Percentiles rank a stretch among this genome's conserved stretches.
These are phyloP conservation scores for Crucihimalaya himalaica DNA, from an alignment of 345 rosid species.

Conservation along the genomic window DNA sequence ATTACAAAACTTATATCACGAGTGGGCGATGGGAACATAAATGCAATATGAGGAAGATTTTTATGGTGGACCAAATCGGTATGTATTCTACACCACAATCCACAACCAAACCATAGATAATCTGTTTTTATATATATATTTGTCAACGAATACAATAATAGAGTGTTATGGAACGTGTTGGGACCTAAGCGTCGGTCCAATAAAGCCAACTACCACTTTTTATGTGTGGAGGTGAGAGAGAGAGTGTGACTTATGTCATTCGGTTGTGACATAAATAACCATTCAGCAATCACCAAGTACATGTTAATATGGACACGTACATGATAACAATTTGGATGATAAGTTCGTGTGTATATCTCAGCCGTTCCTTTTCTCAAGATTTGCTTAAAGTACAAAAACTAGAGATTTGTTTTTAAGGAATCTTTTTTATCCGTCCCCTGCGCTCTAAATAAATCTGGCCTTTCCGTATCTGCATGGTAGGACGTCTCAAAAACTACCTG, in stretches of 20 bases:
- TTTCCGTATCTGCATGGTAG: not conserved
- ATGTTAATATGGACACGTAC: not conserved
- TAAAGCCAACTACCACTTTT: constrained; percentile 23
- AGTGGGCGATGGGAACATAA: not conserved
- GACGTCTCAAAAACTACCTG: too few relatives aligned
- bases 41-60: constrained; percentile 8
- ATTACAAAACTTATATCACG: not conserved
- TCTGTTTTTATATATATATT: not conserved
- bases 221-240: not conserved
- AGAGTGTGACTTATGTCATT: not conserved
- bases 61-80: not conserved
- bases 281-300: constrained; percentile 20
- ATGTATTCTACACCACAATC: constrained; percentile 2
- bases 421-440: not conserved
- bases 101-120: not conserved
- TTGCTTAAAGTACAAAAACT: constrained; percentile 5
- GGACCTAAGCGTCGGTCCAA: constrained; percentile 12
- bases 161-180: constrained; percentile 11
- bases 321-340: not conserved
- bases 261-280: not conserved
- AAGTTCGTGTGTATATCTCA: not conserved
- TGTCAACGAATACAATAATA: constrained; percentile 22
- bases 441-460: not conserved
- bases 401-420: constrained; percentile 17
- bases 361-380: constrained; percentile 10